Percentiles rank a stretch among this genome's conserved stretches.
These are phyloP conservation scores for Puccinia polysora DNA, from an alignment of 1,284 basidiomycete genomes.

Conservation along the genomic window DNA sequence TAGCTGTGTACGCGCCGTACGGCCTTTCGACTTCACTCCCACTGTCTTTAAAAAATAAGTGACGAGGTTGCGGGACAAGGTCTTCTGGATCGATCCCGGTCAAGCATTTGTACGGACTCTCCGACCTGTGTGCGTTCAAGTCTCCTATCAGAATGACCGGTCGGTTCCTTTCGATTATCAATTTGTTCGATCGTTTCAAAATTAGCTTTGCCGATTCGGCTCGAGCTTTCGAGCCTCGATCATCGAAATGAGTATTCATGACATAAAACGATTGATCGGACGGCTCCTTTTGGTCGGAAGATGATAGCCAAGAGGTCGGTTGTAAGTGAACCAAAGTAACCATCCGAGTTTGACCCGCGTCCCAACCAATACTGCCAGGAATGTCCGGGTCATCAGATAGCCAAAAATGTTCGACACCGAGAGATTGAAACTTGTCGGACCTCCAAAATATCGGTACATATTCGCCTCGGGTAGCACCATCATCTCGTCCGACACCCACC, in stretches of 20 bases:
- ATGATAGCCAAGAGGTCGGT: not conserved
- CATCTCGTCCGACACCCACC: conserved; percentile 48
- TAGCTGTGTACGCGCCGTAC: conserved; percentile 46
- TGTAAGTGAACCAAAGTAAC: conserved; percentile 14
- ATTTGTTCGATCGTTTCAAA: not conserved
- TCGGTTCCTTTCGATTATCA: conserved; percentile 2
- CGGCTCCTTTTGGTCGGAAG: not conserved
- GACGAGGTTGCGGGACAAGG: too few species aligned
- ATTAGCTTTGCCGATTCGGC: conserved; percentile 46
- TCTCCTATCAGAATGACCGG: conserved; percentile 47
- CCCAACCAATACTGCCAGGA: conserved; percentile 47
- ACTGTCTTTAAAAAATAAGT: conserved; percentile 4
- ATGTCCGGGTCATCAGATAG: conserved; percentile 46
- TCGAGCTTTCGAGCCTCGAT: conserved; percentile 46
- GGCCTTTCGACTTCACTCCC: conserved; percentile 8
- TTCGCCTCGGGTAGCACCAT: conserved; percentile 47
- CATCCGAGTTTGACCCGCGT: conserved; percentile 44
- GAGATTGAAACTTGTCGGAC: conserved; percentile 45
- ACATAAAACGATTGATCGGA: conserved; percentile 40
- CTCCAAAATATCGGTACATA: conserved; percentile 48
- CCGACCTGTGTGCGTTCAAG: conserved; percentile 47
- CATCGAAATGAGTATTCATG: conserved; percentile 48
- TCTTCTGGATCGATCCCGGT: conserved; percentile 45
- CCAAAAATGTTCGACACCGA: conserved; percentile 46
- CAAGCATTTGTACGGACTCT: conserved; percentile 47